phyloP scores from a whole-genome alignment of 495 filamentous ascomycete species.

The Hyaloscypha bicolor region DNA sequence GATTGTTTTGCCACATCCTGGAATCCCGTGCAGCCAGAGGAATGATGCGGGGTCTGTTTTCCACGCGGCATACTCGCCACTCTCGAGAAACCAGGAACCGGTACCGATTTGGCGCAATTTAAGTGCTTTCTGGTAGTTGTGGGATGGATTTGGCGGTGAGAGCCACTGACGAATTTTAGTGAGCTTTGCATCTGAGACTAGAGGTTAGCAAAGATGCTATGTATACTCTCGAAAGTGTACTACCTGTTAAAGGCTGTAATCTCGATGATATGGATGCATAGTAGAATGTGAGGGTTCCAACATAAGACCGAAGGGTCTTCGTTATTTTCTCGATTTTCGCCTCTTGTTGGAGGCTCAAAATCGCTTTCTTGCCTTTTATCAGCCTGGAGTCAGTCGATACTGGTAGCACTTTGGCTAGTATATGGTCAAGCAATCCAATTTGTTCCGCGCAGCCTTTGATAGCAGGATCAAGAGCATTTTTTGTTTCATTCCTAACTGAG shows the following conservation, averaged over 20 bases:
- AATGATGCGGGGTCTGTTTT: conserved; percentile 18
- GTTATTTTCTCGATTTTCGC: conserved; percentile 31
- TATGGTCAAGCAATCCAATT: conserved; percentile 28
- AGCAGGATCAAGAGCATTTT: conserved; percentile 29
- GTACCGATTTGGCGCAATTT: conserved; percentile 25
- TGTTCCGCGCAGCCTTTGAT: conserved; percentile 32
- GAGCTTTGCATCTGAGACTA: conserved; percentile 18
- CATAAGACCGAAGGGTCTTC: conserved; percentile 11
- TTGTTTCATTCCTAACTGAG: conserved; percentile 21
- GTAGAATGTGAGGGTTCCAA: conserved; percentile 14
- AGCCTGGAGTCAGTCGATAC: conserved; percentile 20
- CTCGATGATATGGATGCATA: conserved; percentile 15
- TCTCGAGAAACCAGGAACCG: conserved; percentile 37
- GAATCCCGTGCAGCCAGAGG: conserved; percentile 41
- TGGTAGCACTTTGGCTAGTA: conserved; percentile 26
- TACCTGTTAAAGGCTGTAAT: conserved; percentile 15
- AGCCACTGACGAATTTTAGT: conserved; percentile 27
- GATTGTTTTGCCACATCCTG: conserved; percentile 43
- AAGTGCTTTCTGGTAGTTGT: conserved; percentile 29
- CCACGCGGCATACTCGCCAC: conserved; percentile 30
- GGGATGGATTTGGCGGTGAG: conserved; percentile 30
- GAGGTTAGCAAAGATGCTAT: conserved; percentile 17
- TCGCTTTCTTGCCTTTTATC: conserved; percentile 31
- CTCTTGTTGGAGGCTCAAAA: conserved; percentile 30
- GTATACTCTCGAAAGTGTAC: background rate